Evolutionary conservation across 169 alveolate genomes (phyloP).

Genomic region (Eimeria sp.): DNA sequence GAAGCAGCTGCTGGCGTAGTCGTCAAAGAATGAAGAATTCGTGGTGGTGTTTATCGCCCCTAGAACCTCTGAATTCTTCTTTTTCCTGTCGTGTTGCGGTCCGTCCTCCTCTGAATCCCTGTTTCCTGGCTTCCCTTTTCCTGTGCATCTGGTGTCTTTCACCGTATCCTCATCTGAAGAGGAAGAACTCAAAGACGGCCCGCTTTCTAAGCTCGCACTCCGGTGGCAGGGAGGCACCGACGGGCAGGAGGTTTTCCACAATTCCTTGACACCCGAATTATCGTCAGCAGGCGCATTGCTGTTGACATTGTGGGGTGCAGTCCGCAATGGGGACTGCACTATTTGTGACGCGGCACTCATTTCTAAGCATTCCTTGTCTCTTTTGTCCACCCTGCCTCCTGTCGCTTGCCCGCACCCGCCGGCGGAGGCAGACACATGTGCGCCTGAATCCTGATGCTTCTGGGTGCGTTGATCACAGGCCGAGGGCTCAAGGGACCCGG

Average conservation of each 20-base stretch:
- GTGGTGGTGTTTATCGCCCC: slow-evolving; percentile 1
- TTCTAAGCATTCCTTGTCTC: neutral
- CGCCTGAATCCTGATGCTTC: neutral
- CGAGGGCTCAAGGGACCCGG: neutral
- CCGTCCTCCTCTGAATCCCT: neutral
- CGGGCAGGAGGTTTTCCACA: neutral
- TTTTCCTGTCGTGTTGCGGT: neutral
- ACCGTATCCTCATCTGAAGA: neutral
- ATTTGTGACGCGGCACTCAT: neutral
- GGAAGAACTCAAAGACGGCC: neutral
- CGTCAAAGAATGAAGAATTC: slow-evolving; percentile 17
- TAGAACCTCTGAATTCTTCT: neutral
- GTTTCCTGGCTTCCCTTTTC: neutral
- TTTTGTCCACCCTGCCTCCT: neutral
- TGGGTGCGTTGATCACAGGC: neutral
- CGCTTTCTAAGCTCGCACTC: neutral
- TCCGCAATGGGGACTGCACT: neutral
- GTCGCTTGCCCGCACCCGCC: neutral
- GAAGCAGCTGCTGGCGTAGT: neutral
- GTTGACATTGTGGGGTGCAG: neutral
- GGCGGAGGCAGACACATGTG: neutral
- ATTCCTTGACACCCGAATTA: neutral
- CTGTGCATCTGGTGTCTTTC: neutral
- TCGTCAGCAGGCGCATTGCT: neutral
- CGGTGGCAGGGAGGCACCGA: slow-evolving; percentile 6